Conservation (phyloP, 2,329 filamentous ascomycete genomes). For the Diaporthe vexans region DNA sequence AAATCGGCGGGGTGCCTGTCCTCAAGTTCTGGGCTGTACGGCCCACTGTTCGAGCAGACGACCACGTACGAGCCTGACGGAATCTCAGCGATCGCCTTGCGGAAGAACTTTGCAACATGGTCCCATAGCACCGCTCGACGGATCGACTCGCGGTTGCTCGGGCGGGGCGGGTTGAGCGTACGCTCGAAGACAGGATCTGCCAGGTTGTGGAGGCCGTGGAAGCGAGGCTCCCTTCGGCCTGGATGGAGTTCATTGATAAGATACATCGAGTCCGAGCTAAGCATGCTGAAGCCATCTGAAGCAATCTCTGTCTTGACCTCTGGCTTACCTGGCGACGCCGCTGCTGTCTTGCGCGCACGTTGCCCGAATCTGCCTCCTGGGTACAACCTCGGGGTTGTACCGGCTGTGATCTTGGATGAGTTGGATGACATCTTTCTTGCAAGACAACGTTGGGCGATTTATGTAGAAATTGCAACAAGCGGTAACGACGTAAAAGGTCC, state of each 20-base stretch:
- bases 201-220: background rate
- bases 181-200: conserved; percentile 5
- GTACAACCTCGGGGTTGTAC: background rate
- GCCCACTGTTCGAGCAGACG: conserved; percentile 11
- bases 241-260: background rate
- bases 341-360: background rate
- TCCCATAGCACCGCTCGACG: conserved; percentile 1
- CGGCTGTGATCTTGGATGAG: background rate
- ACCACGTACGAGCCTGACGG: background rate
- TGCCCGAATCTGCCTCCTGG: background rate
- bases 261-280: background rate
- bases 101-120: background rate
- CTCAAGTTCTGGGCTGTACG: background rate
- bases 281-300: background rate
- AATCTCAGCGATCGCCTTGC: background rate
- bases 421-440: background rate
- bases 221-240: background rate
- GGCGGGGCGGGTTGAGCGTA: background rate
- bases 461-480: too few relatives aligned
- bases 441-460: too few relatives aligned
- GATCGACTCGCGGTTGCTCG: background rate
- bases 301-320: background rate
- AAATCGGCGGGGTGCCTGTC: background rate
- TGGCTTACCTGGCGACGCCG: background rate
- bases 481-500: too few relatives aligned